Evolutionary conservation across 2,329 filamentous ascomycete genomes (phyloP), one percentile per base, ranked within the genome.

Genomic region (Cytospora piceae): DNA sequence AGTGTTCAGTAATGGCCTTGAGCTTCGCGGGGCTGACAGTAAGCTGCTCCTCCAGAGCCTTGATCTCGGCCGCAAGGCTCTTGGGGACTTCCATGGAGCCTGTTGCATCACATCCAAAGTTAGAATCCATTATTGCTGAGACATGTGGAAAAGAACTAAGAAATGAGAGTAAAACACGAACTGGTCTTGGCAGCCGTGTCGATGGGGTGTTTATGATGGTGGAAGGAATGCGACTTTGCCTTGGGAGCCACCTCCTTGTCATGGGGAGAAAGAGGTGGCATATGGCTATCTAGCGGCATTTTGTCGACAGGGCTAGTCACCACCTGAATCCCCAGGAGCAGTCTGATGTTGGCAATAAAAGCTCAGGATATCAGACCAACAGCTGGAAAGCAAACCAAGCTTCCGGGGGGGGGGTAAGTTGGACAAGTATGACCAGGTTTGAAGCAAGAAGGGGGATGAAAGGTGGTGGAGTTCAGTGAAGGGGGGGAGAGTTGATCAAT

Each of bases 31-130:
- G 85, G 70, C 90, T 86, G 55, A 98, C 88, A 14, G 89, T 91
- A 79, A 99, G 97, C 62, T 90, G 78, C 65, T 93, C 85, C 81
- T 98, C 95, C 29, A 98, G 85, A 68, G 86, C 84, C 77, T 91
- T 88, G 75, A 98, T 94, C 80, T 97, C 90, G 46, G 80, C 76
- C 61, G 92, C 81, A 70, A 97, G 86, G 78, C 93, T 89, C 81
- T 93, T 91, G 70, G 94, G 94, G 78, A 97, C 86, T 82, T 97
- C 93, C 87, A 95, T 92, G 69, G 94, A 96, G 76, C 93, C 93
- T 96, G 71, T 31, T 31, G 60, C 61, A 68, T 32, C 15, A 55
- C 52, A 39, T 34, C 42, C 27, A 17, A 51, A 42, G 58, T 66
- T 27, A 61, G 61, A 17, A 37, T 39, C 17, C 53, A 63, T 52